These are phyloP conservation scores for Rubroshorea leprosula DNA, from an alignment of 345 rosid genomes.

Conservation along the genomic window DNA sequence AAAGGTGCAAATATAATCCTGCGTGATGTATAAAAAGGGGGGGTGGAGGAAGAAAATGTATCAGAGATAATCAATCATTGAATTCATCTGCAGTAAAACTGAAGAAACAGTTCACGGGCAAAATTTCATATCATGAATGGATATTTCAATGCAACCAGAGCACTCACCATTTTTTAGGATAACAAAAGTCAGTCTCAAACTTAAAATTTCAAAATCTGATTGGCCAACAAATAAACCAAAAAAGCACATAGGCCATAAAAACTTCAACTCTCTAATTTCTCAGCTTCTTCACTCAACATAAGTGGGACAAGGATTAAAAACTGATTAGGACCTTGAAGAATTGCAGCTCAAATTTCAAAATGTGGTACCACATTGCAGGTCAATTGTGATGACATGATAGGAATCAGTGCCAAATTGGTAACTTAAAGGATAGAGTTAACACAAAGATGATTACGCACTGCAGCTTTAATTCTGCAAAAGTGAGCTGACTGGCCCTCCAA, in stretches of 20 bases:
- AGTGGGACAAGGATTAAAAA: neutral
- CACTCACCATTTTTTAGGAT: neutral
- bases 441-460: too few species aligned
- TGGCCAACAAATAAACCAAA: too few species aligned
- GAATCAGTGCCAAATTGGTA: too few species aligned
- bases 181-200: neutral
- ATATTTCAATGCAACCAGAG: neutral
- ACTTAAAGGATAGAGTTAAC: too few species aligned
- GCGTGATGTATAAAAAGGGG: constrained; percentile 15
- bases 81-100: too few species aligned
- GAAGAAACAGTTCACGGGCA: neutral
- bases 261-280: neutral
- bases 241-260: too few species aligned
- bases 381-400: too few species aligned
- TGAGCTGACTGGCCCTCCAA: neutral
- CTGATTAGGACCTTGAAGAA: too few species aligned
- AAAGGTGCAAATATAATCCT: constrained; percentile 74
- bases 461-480: neutral
- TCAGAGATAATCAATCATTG: too few species aligned
- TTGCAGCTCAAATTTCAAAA: too few species aligned
- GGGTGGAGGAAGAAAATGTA: neutral
- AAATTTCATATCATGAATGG: neutral
- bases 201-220: neutral
- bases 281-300: neutral
- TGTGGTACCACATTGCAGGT: too few species aligned